Conservation (phyloP, 2,329 filamentous ascomycete species). For the Alternaria burnsii region DNA sequence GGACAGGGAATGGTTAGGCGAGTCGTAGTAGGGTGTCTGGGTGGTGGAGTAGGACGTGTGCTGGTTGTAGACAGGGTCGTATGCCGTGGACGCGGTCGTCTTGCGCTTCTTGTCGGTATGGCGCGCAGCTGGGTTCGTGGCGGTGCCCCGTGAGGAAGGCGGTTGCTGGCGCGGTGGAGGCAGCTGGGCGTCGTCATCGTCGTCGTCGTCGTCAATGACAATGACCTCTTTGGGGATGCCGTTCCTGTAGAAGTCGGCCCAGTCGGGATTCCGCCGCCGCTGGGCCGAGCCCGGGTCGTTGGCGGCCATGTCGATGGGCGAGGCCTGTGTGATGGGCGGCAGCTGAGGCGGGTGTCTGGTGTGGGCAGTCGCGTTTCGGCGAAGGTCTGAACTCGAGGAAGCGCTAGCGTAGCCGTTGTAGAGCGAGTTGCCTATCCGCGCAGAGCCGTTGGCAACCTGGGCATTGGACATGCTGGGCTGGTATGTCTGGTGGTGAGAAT, state of each 20-base stretch:
- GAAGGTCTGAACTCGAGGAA: conserved; percentile 48
- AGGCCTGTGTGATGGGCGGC: conserved; percentile 34
- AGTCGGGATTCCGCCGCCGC: conserved; percentile 48
- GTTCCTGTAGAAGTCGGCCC: conserved; percentile 56
- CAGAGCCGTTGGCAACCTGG: conserved; percentile 43
- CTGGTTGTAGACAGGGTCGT: conserved; percentile 77
- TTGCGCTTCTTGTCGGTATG: conserved; percentile 79
- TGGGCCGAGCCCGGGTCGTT: conserved; percentile 24
- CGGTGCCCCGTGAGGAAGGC: conserved; percentile 26
- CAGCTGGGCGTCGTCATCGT: conserved; percentile 55
- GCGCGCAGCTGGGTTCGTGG: conserved; percentile 56
- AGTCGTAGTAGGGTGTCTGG: conserved; percentile 73
- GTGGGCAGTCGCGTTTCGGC: conserved; percentile 47
- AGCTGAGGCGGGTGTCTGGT: conserved; percentile 44
- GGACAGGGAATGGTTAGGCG: conserved; percentile 76
- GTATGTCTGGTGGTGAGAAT: conserved; percentile 52
- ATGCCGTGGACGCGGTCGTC: conserved; percentile 67
- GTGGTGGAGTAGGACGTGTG: conserved; percentile 75
- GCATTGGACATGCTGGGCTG: conserved; percentile 48
- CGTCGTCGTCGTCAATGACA: conserved; percentile 61
- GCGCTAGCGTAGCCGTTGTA: conserved; percentile 52
- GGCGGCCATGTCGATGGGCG: conserved; percentile 39
- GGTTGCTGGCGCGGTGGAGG: conserved; percentile 34
- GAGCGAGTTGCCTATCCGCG: conserved; percentile 47
- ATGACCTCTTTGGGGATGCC: conserved; percentile 61